Conservation (phyloP, 805 yeast genomes). For the Starmerella apis region DNA sequence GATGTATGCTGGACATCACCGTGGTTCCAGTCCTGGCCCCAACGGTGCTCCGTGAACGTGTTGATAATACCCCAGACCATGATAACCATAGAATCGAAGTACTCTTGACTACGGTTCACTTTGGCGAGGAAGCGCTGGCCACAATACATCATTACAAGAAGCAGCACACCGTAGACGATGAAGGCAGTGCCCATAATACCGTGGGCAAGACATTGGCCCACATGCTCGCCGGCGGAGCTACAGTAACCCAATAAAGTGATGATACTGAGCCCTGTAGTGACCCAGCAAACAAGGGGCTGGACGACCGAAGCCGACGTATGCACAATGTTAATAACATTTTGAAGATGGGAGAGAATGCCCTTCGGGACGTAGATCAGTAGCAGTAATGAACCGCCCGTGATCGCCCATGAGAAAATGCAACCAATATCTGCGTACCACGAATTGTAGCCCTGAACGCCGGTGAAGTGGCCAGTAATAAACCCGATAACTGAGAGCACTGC, state of each 20-base stretch:
- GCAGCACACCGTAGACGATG: conserved; percentile 63
- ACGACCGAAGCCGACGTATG: conserved; percentile 31
- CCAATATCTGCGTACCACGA: conserved; percentile 32
- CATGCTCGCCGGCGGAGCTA: conserved; percentile 49
- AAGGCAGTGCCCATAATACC: conserved; percentile 94
- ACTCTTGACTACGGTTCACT: conserved; percentile 59
- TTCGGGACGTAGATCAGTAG: conserved; percentile 33
- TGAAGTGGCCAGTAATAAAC: conserved; percentile 34
- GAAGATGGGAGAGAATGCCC: conserved; percentile 31
- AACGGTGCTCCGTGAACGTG: conserved; percentile 91
- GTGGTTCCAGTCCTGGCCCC: conserved; percentile 91
- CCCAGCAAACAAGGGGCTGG: conserved; percentile 53
- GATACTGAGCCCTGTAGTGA: conserved; percentile 68
- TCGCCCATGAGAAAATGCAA: conserved; percentile 28
- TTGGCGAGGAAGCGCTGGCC: conserved; percentile 50
- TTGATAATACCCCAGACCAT: conserved; percentile 86
- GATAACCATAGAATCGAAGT: conserved; percentile 71
- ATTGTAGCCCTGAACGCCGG: conserved; percentile 31
- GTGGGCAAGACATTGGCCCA: conserved; percentile 94
- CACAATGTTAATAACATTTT: conserved; percentile 26
- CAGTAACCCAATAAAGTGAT: conserved; percentile 83
- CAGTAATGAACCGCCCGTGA: conserved; percentile 32
- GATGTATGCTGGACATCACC: conserved; percentile 93
- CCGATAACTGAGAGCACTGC: conserved; percentile 32
- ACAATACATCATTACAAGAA: conserved; percentile 53